phyloP scores from a whole-genome alignment of 192 early-diverging fungal genomes.

The Lunasporangiospora selenospora region DNA sequence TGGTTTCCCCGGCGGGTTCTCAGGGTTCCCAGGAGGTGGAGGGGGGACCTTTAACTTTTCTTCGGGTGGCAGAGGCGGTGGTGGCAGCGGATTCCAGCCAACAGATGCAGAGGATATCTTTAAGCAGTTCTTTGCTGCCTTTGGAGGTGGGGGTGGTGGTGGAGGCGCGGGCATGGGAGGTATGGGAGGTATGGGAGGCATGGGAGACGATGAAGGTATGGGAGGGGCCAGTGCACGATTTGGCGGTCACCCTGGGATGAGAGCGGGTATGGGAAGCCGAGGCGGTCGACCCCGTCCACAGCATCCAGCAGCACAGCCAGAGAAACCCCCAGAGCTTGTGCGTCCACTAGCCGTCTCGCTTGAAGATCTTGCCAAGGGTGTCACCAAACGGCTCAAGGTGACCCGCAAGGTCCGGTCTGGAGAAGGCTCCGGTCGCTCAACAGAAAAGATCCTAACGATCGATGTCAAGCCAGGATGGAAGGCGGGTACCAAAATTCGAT shows the following conservation, averaged over 20 bases:
- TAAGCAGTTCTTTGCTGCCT: conserved; percentile 77
- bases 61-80: conserved; percentile 35
- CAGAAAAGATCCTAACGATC: conserved; percentile 87
- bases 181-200: conserved; percentile 45
- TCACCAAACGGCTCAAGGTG: conserved; percentile 93
- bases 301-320: conserved; percentile 11
- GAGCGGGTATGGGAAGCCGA: conserved; percentile 13
- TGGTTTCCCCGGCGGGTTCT: conserved; percentile 58
- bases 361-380: conserved; percentile 91
- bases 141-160: conserved; percentile 58
- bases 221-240: not conserved
- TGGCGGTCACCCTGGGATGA: conserved; percentile 9
- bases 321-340: conserved; percentile 56
- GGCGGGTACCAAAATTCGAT: conserved; percentile 95
- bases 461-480: conserved; percentile 96
- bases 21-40: conserved; percentile 65
- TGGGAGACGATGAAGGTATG: conserved; percentile 4
- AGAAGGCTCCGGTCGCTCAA: conserved; percentile 43
- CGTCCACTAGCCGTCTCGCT: conserved; percentile 82
- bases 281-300: conserved; percentile 37
- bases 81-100: conserved; percentile 63
- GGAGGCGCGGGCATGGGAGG: conserved; percentile 43
- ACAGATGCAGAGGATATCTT: conserved; percentile 93
- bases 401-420: conserved; percentile 67
- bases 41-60: conserved; percentile 74